phyloP scores from a whole-genome alignment of 176 grass and related monocot genomes.

The Otatea glauca region DNA sequence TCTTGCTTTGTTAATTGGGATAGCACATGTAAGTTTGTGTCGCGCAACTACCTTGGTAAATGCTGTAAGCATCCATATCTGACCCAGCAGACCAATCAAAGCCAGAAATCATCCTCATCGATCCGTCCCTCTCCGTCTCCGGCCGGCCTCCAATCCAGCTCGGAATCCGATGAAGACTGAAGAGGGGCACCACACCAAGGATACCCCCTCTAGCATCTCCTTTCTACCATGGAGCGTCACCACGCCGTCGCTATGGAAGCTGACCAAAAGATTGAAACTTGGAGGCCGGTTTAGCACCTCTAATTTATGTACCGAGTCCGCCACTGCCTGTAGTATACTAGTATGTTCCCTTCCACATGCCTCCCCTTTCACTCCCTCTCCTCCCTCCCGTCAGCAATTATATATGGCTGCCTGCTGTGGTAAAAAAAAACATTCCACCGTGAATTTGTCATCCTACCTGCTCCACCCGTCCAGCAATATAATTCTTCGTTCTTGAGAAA shows the following conservation, averaged over 20 bases:
- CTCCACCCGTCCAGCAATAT: too few relatives aligned
- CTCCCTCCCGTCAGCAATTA: background rate
- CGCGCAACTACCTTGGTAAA: background rate
- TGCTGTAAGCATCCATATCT: background rate
- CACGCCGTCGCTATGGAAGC: too few relatives aligned
- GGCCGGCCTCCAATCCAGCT: background rate
- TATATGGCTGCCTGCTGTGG: conserved; percentile 21
- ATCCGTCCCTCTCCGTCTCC: background rate
- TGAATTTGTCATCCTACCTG: too few relatives aligned
- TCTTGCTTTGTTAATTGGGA: background rate
- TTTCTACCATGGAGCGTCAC: too few relatives aligned
- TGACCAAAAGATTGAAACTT: too few relatives aligned
- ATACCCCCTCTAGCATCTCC: too few relatives aligned
- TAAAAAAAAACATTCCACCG: conserved; percentile 14
- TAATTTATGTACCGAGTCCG: too few relatives aligned
- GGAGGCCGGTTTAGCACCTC: too few relatives aligned
- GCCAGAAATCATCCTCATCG: conserved; percentile 30
- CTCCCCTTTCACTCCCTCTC: background rate
- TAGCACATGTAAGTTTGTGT: background rate
- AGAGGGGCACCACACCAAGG: too few relatives aligned
- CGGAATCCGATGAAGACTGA: conserved; percentile 32
- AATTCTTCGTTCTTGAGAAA: too few relatives aligned
- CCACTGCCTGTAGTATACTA: too few relatives aligned
- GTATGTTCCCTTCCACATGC: conserved; percentile 35
- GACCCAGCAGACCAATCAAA: conserved; percentile 34